A percentile compares a stretch with the other conserved stretches of the same genome.
These are phyloP conservation scores for Tilletia caries DNA, from an alignment of 1,284 basidiomycete species.

Conservation along the genomic window DNA sequence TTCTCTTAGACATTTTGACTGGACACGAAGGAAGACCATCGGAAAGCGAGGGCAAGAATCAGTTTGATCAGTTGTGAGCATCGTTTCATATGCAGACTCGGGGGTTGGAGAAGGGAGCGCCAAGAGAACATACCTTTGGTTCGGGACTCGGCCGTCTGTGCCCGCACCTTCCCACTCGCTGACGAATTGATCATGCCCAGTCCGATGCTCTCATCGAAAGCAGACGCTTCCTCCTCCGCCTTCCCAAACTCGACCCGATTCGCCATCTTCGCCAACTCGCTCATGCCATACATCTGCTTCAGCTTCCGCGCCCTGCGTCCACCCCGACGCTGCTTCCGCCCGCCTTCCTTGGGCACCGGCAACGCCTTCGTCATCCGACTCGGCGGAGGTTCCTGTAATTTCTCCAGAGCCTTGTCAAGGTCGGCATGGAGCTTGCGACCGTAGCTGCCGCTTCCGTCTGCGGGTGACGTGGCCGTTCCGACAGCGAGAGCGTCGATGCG, in stretches of 20 bases:
- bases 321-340: slow-evolving; percentile 77
- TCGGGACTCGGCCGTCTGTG: slow-evolving; percentile 77
- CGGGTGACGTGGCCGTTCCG: not conserved
- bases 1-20: slow-evolving; percentile 93
- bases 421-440: slow-evolving; percentile 77
- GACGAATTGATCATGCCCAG: slow-evolving; percentile 86
- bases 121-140: slow-evolving; percentile 65
- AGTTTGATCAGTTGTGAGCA: no score
- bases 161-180: slow-evolving; percentile 79
- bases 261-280: slow-evolving; percentile 91
- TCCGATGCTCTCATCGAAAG: slow-evolving; percentile 93
- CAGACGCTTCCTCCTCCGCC: slow-evolving; percentile 90
- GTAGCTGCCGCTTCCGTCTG: slow-evolving; percentile 68
- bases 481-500: slow-evolving; percentile 72
- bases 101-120: slow-evolving; percentile 11
- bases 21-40: slow-evolving; percentile 48
- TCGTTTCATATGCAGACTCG: no score
- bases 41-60: slow-evolving; percentile 10
- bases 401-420: slow-evolving; percentile 84
- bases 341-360: slow-evolving; percentile 93
- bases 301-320: slow-evolving; percentile 92
- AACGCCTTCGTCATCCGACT: slow-evolving; percentile 89
- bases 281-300: slow-evolving; percentile 94
- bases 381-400: slow-evolving; percentile 88
- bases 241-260: slow-evolving; percentile 96